Base-by-base conservation (phyloP, 1,284 basidiomycete species). In the Pseudozyma hubeiensis region DNA sequence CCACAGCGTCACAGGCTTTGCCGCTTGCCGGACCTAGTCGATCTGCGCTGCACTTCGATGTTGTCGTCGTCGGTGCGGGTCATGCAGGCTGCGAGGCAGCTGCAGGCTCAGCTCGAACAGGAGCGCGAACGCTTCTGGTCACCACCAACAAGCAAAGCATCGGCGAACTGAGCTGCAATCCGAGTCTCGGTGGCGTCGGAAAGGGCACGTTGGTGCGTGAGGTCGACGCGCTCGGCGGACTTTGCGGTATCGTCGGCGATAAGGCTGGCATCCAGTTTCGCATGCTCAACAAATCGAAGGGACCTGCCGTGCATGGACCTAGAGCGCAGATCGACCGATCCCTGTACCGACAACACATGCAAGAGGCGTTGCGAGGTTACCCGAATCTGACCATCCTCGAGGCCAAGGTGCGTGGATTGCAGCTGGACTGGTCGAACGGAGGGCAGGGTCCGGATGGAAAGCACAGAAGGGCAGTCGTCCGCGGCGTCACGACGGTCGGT, bases 31-130 rank as follows among this genome's bases (percentile, higher is more conserved):
- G 60, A 13, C 59, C 60, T 3, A 58, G 59, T 24, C 51, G 65
- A 39, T 60, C 61, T 1, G 53, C 60, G n/a, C 34, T 64, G 33
- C 69, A 67, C 33, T 74, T 55, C 40, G 79, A 80, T 91, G 92
- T 94, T 0, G 91, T 92, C 74, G 88, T 95, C 33, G 91, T 95
- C 72, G 93, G 93, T n/a, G 93, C 91, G 7, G 93, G 93, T 2
- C 93, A 95, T 86, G 93, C 93, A 33, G 93, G 93, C 1, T 93
- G 92, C 76, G 93, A 96, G 84, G 93, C 93, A 2, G 93, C 93
- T 0, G 89, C 93, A 10, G 93, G 90, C 4, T 89, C 93, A 10
- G 92, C 93, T 3, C 87, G 93, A 35, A 89, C 90, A 0, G 92
- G 93, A 2, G 92, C 93, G 1, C 87, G 88, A 64, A 94, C 93